Evolutionary conservation across 106 monocot species (phyloP).

Genomic region (Posidonia australis): DNA sequence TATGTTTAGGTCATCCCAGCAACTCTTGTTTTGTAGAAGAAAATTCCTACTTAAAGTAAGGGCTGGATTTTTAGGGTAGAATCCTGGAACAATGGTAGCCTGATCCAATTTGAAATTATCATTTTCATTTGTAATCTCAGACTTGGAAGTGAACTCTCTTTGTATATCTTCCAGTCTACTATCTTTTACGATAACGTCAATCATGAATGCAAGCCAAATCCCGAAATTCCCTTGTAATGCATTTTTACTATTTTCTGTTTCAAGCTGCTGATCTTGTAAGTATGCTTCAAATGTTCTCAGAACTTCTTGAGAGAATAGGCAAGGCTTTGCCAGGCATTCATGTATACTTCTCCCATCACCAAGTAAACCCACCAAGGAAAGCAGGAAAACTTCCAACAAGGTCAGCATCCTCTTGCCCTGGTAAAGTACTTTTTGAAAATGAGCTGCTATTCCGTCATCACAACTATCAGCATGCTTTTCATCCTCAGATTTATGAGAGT

Average conservation of each 20-base stretch:
- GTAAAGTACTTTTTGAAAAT: constrained; percentile 1
- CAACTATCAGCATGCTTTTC: constrained; percentile 5
- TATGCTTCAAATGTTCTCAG: constrained; percentile 8
- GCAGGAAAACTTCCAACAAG: constrained; percentile 62
- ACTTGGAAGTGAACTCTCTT: neutral
- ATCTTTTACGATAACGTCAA: constrained; percentile 28
- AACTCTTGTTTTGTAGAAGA: constrained; percentile 26
- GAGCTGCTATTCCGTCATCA: constrained; percentile 6
- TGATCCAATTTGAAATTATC: neutral
- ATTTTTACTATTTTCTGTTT: constrained; percentile 11
- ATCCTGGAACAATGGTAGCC: constrained; percentile 9
- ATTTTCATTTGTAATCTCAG: neutral
- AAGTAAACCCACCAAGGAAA: constrained; percentile 66
- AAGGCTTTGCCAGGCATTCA: constrained; percentile 17
- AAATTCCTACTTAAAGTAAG: constrained; percentile 45
- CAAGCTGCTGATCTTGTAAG: constrained; percentile 4
- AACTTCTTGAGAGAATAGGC: constrained; percentile 21
- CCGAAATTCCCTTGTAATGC: neutral
- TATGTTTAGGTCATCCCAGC: constrained; percentile 61
- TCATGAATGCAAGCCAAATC: constrained; percentile 60
- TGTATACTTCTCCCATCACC: constrained; percentile 47
- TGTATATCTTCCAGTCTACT: constrained; percentile 7
- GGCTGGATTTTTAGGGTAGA: constrained; percentile 43
- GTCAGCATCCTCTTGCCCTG: constrained; percentile 43
- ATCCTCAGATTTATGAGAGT: constrained; percentile 9